Evolutionary conservation across 1,284 basidiomycete genomes (phyloP), one percentile per base, ranked within the genome.

Genomic region (Gomphus sp.): DNA sequence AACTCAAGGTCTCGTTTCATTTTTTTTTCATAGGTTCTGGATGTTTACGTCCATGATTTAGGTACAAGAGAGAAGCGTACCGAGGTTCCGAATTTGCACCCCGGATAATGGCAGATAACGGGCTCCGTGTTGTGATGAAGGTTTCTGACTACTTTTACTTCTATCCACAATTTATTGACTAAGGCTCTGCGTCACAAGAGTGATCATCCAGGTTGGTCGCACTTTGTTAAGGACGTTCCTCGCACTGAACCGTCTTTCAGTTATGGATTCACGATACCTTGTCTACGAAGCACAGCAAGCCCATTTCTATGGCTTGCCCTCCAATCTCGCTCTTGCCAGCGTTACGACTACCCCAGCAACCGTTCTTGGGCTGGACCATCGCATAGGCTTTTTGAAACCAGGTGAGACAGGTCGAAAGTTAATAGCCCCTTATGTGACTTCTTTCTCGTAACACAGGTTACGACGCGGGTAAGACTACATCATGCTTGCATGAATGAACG

Each of bases 251-350:
- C n/a, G 48, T 52, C 28, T 22, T 54, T 22, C 9, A 45, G 47
- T 52, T 31, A 31, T 39, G 25, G 50, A 60, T 60, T 75, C 75
- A 28, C 70, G 80, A 12, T 76, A 74, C 62, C 69, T 83, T 9
- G 62, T 79, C 6, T 79, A 74, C 64, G 80, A 82, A 65, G 80
- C 80, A 6, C 75, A 76, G 9, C 78, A 80, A 65, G 78, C 74
- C 5, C 76, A 80, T 62, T 76, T 77, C 60, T 81, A 70, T 55
- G 65, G 65, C 16, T 61, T 68, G n/a, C 66, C 69, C 34, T 50
- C 62, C 9, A 59, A 69, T 54, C 61, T 67, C 12, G 68, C 68
- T 16, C 61, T 76, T 11, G 64, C 70, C 6, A 67, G 76, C 16
- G 76, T 82, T 47, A 82, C 76, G 0, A 73, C 74, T 5, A 74